These are phyloP conservation scores for Apodospora peruviana DNA, from an alignment of 495 filamentous ascomycete species.

Conservation along the genomic window DNA sequence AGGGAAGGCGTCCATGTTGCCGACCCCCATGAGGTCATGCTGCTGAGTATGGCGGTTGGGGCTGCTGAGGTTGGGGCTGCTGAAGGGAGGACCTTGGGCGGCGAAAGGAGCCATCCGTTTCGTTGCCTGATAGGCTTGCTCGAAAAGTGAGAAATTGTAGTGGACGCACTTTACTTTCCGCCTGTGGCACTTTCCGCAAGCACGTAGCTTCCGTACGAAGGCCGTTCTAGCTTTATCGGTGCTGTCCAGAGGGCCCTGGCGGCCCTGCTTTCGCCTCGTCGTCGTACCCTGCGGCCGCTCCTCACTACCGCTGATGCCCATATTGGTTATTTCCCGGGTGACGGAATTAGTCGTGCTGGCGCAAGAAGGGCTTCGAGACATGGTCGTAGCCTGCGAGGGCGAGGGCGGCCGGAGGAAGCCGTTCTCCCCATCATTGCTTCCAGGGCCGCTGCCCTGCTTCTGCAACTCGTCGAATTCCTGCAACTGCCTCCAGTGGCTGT, in stretches of 20 bases:
- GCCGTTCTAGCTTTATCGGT: slow-evolving; percentile 11
- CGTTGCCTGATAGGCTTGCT: slow-evolving; percentile 5
- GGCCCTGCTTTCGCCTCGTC: slow-evolving; percentile 5
- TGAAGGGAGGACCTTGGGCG: background rate
- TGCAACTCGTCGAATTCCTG: slow-evolving; percentile 13
- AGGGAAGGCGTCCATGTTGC: background rate
- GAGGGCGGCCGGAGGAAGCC: slow-evolving; percentile 10
- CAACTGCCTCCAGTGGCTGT: slow-evolving; percentile 24
- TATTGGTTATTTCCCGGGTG: background rate
- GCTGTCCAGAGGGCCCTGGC: slow-evolving; percentile 13
- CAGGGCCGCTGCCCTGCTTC: background rate
- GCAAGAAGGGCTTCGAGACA: slow-evolving; percentile 11
- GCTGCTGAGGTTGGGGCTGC: background rate
- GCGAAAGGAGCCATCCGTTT: no score
- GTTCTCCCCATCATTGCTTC: background rate
- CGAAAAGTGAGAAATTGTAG: slow-evolving; percentile 3
- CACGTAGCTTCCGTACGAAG: slow-evolving; percentile 22
- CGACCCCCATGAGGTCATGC: slow-evolving; percentile 7
- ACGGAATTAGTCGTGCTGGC: slow-evolving; percentile 15
- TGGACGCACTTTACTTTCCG: slow-evolving; percentile 19
- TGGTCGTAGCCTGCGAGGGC: slow-evolving; percentile 6
- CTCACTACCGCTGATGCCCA: slow-evolving; percentile 5
- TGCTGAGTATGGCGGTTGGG: background rate
- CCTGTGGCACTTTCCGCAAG: slow-evolving; percentile 16
- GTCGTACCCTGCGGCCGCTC: background rate